Base-by-base conservation (phyloP, 352 stramenopile genomes). In the Globisporangium spinosum region DNA sequence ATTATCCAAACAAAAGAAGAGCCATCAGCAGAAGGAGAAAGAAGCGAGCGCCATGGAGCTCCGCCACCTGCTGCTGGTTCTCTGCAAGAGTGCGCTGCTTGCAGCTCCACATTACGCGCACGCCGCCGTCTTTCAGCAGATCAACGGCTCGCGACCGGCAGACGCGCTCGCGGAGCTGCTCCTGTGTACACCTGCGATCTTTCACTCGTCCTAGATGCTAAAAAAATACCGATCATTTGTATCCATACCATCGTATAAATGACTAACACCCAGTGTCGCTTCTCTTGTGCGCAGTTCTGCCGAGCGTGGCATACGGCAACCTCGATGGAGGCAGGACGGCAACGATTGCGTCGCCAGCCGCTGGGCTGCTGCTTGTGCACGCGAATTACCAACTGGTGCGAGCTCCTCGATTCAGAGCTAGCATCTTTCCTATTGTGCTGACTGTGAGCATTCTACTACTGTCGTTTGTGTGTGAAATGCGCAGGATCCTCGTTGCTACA, bases 401-500 rank as follows among this genome's bases (percentile, higher is more conserved):
- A 13, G 1, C 1, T 5, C 40, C 25, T 40, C 3, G 23, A 17
- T 58, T 35, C 3, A 49, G 5, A 17, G 27, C 20, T 15, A 54
- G 25, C 29, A 10, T 47, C 8, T 35, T 49, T 58, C 12, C 10
- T 25, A 27, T 6, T 17, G 4, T 55, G 12, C 32, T 68, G 35
- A 70, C 40, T 35, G 40, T 47, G 40, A 47, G 40, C 40, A 3
- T 47, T 47, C 4, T 47, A 27, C 3, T 29, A n/a, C 27, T 60
- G 15, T 43, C 54, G 12, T 15, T 25, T 40, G 17, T 17, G n/a
- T 35, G 5, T 32, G 4, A 32, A 32, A 32, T 53, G 58, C 43
- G 49, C 49, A 89, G 80, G 81, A 89, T 55, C 71, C 81, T 10
- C 68, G 72, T 15, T 89, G 80, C 45, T 88, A 85, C 56, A 88